Percentiles rank a stretch among this genome's conserved stretches.
Evolutionary conservation across 2,329 filamentous ascomycete species (phyloP).

Genomic region (Aaosphaeria arxii): DNA sequence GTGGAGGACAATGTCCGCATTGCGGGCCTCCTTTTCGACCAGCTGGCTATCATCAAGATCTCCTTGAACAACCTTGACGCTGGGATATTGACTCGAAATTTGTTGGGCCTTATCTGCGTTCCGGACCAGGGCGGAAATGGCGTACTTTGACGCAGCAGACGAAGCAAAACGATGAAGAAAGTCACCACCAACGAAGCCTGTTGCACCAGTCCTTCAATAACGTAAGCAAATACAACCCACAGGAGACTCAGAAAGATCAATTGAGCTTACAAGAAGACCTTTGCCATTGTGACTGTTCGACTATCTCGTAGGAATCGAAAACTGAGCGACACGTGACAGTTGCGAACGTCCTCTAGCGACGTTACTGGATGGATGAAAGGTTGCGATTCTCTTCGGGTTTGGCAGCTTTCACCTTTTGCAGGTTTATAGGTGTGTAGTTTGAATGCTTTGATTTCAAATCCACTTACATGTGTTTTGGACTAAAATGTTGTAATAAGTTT

Average conservation of each 20-base stretch:
- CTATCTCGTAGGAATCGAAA: too few species aligned
- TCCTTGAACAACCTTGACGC: constrained; percentile 4
- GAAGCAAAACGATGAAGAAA: constrained; percentile 1
- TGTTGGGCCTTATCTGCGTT: neutral
- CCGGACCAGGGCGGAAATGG: neutral
- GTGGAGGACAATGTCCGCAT: constrained; percentile 5
- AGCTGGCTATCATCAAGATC: constrained; percentile 3
- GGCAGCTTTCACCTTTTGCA: too few species aligned
- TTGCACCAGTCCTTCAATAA: constrained; percentile 4
- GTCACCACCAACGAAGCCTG: constrained; percentile 5
- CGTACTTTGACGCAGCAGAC: neutral
- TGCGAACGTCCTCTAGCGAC: too few species aligned
- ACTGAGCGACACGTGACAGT: too few species aligned
- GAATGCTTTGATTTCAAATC: too few species aligned
- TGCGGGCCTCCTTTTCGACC: constrained; percentile 3
- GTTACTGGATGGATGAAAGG: too few species aligned
- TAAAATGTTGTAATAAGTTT: too few species aligned
- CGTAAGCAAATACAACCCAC: neutral
- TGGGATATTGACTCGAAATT: constrained; percentile 1
- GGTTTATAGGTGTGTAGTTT: too few species aligned
- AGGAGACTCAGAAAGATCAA: neutral
- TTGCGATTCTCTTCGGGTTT: too few species aligned
- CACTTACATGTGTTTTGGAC: too few species aligned
- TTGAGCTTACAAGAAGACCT: constrained; percentile 3
- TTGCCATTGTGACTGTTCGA: constrained; percentile 1